Percentiles rank a stretch among this genome's conserved stretches.
phyloP scores from a whole-genome alignment of 1,139 yeast species.

The Candida buenavistaensis region DNA sequence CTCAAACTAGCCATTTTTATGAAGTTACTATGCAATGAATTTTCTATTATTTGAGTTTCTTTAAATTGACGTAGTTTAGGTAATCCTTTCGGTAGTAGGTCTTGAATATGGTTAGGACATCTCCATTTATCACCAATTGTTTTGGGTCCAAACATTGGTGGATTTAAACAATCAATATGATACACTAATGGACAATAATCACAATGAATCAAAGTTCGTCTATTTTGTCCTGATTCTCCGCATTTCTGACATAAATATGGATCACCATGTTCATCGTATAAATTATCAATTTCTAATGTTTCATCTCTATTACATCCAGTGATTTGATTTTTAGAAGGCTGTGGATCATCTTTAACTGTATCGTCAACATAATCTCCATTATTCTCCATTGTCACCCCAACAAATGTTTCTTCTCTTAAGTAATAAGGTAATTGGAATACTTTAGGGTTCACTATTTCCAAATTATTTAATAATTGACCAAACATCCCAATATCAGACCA shows the following conservation, averaged over 20 bases:
- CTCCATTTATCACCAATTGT: slow-evolving; percentile 85
- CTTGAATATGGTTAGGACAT: slow-evolving; percentile 86
- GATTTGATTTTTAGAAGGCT: slow-evolving; percentile 38
- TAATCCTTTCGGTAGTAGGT: slow-evolving; percentile 39
- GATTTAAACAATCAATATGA: slow-evolving; percentile 87
- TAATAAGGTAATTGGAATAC: slow-evolving; percentile 70
- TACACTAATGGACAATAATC: slow-evolving; percentile 86
- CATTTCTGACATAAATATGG: slow-evolving; percentile 77
- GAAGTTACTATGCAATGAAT: slow-evolving; percentile 41
- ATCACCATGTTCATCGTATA: slow-evolving; percentile 63
- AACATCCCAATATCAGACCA: slow-evolving; percentile 56
- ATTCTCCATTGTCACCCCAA: slow-evolving; percentile 66
- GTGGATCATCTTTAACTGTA: slow-evolving; percentile 51
- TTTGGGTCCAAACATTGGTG: slow-evolving; percentile 76
- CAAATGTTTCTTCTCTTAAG: slow-evolving; percentile 67
- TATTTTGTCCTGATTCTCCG: slow-evolving; percentile 61
- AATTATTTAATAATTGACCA: slow-evolving; percentile 59
- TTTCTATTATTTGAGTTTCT: slow-evolving; percentile 54
- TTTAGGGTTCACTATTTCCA: slow-evolving; percentile 64
- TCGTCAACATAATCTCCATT: slow-evolving; percentile 72
- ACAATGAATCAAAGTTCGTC: slow-evolving; percentile 64
- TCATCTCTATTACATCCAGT: slow-evolving; percentile 39
- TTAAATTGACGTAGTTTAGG: slow-evolving; percentile 49
- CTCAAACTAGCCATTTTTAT: slow-evolving; percentile 42
- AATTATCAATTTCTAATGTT: slow-evolving; percentile 61